Conservation (phyloP, 352 stramenopile species). For the Phytophthora nicotianae region DNA sequence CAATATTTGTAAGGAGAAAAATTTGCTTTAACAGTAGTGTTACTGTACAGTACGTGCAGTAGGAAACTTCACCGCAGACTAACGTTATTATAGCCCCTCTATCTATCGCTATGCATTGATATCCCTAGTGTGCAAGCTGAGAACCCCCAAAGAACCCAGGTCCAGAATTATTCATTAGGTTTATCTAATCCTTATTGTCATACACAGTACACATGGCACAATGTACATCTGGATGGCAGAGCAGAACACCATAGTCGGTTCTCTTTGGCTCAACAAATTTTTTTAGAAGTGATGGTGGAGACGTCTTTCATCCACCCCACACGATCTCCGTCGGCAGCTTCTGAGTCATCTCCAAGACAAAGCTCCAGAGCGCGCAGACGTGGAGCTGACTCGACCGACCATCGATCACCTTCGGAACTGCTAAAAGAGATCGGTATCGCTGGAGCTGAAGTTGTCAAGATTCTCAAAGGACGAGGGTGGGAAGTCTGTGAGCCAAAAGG, state of each 20-base stretch:
- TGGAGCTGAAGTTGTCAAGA: conserved; percentile 14
- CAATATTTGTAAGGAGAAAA: no score
- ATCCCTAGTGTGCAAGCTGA: no score
- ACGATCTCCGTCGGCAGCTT: conserved; percentile 4
- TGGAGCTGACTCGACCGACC: not conserved
- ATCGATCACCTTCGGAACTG: conserved; percentile 12
- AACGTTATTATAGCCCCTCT: no score
- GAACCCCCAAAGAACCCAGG: no score
- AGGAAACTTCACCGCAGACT: no score
- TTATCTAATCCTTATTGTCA: not conserved
- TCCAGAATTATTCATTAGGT: conserved; percentile 1
- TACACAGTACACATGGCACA: not conserved
- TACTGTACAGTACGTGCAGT: no score
- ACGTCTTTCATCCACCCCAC: conserved; percentile 4
- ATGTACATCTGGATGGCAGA: not conserved
- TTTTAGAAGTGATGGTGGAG: not conserved
- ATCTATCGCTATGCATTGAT: no score
- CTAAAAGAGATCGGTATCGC: conserved; percentile 14
- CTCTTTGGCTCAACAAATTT: not conserved
- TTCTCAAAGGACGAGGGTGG: conserved; percentile 14
- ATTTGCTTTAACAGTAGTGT: no score
- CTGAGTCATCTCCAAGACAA: conserved; percentile 6
- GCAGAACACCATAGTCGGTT: not conserved
- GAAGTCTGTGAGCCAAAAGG: conserved; percentile 18
- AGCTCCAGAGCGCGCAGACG: conserved; percentile 2